A percentile compares a stretch with the other conserved stretches of the same genome.
Conservation (phyloP, 331 rosid genomes). For the Pyrus hybrid region DNA sequence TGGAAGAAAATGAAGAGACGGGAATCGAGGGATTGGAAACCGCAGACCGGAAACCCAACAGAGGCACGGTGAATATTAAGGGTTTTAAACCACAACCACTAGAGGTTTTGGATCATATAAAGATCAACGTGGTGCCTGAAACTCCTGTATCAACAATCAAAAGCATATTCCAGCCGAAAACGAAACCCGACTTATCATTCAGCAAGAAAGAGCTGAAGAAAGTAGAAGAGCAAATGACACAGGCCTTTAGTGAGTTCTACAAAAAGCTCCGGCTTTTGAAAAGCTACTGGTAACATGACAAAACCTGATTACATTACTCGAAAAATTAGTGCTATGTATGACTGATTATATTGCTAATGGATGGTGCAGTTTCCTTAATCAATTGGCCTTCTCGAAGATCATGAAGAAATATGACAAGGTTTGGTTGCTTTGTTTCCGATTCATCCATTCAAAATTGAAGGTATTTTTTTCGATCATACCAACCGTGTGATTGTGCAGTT, state of each 20-base stretch:
- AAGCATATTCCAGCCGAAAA: conserved; percentile 24
- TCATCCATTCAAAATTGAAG: not conserved
- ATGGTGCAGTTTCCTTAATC: conserved; percentile 57
- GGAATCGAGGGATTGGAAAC: conserved; percentile 7
- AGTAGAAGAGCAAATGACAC: conserved; percentile 44
- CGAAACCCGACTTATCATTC: conserved; percentile 24
- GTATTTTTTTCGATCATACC: not conserved
- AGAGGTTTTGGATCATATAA: conserved; percentile 45
- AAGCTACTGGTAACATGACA: conserved; percentile 43
- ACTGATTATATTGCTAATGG: conserved; percentile 6
- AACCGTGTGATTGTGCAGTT: conserved; percentile 25
- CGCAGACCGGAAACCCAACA: not conserved
- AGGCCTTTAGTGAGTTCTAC: conserved; percentile 46
- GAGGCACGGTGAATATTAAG: not conserved
- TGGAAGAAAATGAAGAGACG: conserved; percentile 4
- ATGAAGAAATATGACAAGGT: conserved; percentile 90
- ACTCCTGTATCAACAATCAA: conserved; percentile 51
- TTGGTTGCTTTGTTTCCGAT: not conserved
- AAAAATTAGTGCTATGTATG: not conserved
- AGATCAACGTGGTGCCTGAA: conserved; percentile 48
- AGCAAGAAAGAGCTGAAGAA: conserved; percentile 47
- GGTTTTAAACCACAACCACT: conserved; percentile 34
- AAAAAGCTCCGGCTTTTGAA: conserved; percentile 55
- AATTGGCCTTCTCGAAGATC: conserved; percentile 33
- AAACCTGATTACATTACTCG: not conserved